phyloP scores from a whole-genome alignment of 441 rosid species.

The Flueggea neowawraea region DNA sequence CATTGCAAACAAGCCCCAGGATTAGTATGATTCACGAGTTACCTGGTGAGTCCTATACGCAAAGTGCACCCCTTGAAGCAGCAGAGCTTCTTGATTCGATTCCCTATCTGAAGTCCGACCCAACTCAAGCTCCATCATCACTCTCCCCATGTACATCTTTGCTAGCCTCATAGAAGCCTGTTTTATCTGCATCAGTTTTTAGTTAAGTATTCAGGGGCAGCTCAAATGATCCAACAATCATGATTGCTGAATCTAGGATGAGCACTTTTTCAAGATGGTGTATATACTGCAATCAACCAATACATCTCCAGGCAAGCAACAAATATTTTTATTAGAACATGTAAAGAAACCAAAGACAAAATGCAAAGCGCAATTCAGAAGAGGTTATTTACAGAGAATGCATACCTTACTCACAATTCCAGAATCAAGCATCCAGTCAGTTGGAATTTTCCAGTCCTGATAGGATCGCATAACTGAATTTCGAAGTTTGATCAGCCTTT shows the following conservation, averaged over 20 bases:
- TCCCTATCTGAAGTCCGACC: conserved; percentile 58
- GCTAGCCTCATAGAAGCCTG: conserved; percentile 71
- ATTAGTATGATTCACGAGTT: too few species aligned
- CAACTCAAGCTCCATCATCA: conserved; percentile 64
- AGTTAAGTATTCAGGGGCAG: too few species aligned
- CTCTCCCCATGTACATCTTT: conserved; percentile 76
- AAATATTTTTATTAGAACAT: not conserved
- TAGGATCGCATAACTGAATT: conserved; percentile 52
- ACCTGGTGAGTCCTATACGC: conserved; percentile 91
- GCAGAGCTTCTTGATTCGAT: conserved; percentile 68
- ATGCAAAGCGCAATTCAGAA: not conserved
- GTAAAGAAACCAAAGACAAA: too few species aligned
- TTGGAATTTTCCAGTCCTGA: conserved; percentile 69
- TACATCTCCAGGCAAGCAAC: not conserved
- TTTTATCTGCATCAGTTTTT: conserved; percentile 50
- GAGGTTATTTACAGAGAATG: not conserved
- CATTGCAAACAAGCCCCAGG: too few species aligned
- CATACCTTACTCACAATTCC: conserved; percentile 64
- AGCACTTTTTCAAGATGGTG: too few species aligned
- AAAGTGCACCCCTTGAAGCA: conserved; percentile 81
- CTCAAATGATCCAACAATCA: not conserved
- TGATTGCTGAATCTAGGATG: too few species aligned
- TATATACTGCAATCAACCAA: not conserved
- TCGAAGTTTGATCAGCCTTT: conserved; percentile 58
- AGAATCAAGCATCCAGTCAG: conserved; percentile 88